Base-by-base conservation (phyloP, 2,329 filamentous ascomycete species). In the Hypoxylon sp. region DNA sequence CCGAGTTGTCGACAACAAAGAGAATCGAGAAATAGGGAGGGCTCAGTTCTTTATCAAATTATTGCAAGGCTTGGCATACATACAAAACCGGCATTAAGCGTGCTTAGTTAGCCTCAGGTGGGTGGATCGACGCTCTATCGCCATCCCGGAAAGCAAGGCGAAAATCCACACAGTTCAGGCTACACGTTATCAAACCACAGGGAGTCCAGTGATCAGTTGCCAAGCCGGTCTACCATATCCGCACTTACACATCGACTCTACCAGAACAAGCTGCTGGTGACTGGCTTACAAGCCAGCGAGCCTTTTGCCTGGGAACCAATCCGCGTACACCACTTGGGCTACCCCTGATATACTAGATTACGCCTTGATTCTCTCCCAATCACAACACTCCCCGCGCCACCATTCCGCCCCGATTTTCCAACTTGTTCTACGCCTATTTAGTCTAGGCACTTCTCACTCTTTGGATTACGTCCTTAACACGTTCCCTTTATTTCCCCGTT, bases 351-450 rank as follows among this genome's bases (percentile, higher is more conserved):
- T 61, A 22, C 54, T 42, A 66, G 67, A 73, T 73, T 73, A 73
- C 63, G 55, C 50, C 63, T 67, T 37, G 59, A 59, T 52, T n/a
- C 46, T 61, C 33, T 37, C 22, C 70, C 70, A 72, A 73, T 73
- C 67, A 72, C 24, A 71, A 37, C 39, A 19, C 48, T 59, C 44
- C 62, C 64, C 71, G 63, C 71, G 64, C 55, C 66, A 68, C 69
- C 65, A 37, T 31, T 52, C 24, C 11, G 48, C 59, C 53, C 65
- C 65, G 19, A 59, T 60, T 65, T 71, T 65, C 70, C 64, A 67
- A 67, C 37, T 63, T 14, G 52, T 70, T 70, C 71, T 67, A 71
- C 63, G 63, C 67, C 66, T 73, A 73, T 73, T 72, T 73, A 73
- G 70, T 67, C 66, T 67, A 72, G 53, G 55, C 46, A 51, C 63